Conservation (phyloP, 345 rosid species). For the Rhodamnia argentea region DNA sequence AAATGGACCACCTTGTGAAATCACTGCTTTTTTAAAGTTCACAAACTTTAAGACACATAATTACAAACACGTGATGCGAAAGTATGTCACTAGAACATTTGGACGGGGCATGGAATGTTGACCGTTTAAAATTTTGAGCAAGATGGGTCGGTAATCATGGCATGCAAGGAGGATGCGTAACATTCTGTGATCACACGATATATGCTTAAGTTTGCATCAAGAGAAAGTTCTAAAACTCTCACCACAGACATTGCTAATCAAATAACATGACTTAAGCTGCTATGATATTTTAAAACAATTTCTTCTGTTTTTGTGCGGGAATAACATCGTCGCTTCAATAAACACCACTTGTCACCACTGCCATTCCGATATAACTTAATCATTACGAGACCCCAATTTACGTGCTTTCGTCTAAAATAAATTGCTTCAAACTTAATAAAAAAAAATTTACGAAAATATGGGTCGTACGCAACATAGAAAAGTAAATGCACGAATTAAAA, state of each 20-base stretch:
- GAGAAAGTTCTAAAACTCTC: not conserved
- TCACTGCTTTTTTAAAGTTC: not conserved
- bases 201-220: not conserved
- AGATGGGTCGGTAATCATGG: not conserved
- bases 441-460: too few relatives aligned
- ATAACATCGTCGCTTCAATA: accelerated
- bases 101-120: not conserved
- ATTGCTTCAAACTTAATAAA: not conserved
- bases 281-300: not conserved
- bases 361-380: not conserved
- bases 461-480: too few relatives aligned
- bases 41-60: not conserved
- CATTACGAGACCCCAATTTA: accelerated
- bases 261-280: not conserved
- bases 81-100: not conserved
- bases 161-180: not conserved
- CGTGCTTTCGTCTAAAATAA: accelerated
- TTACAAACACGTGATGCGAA: not conserved
- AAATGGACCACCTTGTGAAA: not conserved
- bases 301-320: not conserved
- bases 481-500: not conserved
- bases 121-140: not conserved
- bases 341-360: accelerated
- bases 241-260: not conserved
- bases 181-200: not conserved